Evolutionary conservation across 2,329 filamentous ascomycete species (phyloP).

Genomic region (Nannizziopsis barbatae): DNA sequence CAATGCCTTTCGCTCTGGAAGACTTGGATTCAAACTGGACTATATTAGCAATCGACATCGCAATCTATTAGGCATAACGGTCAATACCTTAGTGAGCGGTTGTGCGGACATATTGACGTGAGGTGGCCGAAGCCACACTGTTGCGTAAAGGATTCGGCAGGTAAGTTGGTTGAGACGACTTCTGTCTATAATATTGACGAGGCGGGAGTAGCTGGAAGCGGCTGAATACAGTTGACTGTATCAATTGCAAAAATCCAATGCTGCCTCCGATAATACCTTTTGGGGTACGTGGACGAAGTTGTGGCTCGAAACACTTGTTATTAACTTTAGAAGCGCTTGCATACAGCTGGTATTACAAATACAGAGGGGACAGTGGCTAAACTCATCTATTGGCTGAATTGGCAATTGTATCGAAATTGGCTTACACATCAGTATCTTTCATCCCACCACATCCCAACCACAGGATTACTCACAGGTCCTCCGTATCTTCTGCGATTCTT

Average conservation of each 20-base stretch:
- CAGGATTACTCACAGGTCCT: no score
- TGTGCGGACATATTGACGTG: conserved; percentile 36
- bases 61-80: no score
- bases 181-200: not conserved
- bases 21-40: conserved; percentile 54
- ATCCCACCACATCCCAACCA: no score
- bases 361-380: not conserved
- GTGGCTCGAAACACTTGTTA: conserved; percentile 1
- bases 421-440: no score
- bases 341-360: not conserved
- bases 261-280: not conserved
- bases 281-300: conserved; percentile 11
- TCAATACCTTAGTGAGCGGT: conserved; percentile 39
- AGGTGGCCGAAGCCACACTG: conserved; percentile 35
- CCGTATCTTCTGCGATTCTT: no score
- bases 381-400: not conserved
- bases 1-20: conserved; percentile 56
- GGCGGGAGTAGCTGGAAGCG: not conserved
- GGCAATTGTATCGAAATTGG: not conserved
- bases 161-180: not conserved
- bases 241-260: not conserved
- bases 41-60: no score
- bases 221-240: not conserved
- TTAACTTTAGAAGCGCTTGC: not conserved
- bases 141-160: conserved; percentile 26